phyloP scores from a whole-genome alignment of 176 grass and related monocot species.

The Phyllostachys edulis region DNA sequence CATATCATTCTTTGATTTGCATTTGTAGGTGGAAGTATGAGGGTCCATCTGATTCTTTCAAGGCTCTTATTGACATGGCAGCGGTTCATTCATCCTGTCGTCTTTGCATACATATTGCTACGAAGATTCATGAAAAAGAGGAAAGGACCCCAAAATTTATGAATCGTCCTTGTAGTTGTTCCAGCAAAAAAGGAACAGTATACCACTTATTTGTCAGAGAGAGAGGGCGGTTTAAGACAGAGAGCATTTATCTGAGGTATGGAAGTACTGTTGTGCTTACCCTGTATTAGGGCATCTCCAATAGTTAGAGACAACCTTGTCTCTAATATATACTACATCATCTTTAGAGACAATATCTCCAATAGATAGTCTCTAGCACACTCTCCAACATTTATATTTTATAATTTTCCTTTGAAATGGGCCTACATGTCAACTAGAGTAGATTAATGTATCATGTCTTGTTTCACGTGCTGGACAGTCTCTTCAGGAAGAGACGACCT shows the following conservation, averaged over 20 bases:
- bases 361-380: no score
- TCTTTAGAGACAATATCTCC: no score
- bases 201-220: conserved; percentile 95
- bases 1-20: conserved; percentile 18
- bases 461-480: no score
- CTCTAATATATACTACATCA: no score
- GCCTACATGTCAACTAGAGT: no score
- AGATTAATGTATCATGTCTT: no score
- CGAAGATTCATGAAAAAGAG: conserved; percentile 80
- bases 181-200: conserved; percentile 56
- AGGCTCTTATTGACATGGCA: conserved; percentile 95
- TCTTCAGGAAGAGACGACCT: no score
- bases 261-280: conserved; percentile 4
- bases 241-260: conserved; percentile 90
- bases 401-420: no score
- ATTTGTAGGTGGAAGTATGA: conserved; percentile 88
- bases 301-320: no score
- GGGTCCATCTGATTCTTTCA: conserved; percentile 95
- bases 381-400: no score
- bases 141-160: conserved; percentile 62
- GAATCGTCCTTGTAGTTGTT: conserved; percentile 81
- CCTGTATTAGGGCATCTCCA: no score
- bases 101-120: conserved; percentile 91
- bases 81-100: conserved; percentile 95
- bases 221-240: conserved; percentile 70